A percentile compares a stretch with the other conserved stretches of the same genome.
Evolutionary conservation across 75 land plant genomes (phyloP).

Genomic region (Selaginella moellendorffii): DNA sequence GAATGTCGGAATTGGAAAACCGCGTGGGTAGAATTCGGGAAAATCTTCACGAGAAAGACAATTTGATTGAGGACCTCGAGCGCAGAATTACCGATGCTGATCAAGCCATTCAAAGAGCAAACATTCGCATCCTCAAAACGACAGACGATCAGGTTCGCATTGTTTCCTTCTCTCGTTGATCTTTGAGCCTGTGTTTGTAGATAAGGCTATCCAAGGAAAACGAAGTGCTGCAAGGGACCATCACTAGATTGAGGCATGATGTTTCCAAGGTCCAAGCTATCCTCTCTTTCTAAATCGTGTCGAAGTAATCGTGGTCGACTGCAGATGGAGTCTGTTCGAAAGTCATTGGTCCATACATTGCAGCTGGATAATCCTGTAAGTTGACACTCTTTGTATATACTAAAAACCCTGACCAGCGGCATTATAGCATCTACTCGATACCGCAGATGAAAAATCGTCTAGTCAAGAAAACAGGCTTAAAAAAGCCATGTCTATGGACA

Average conservation of each 20-base stretch:
- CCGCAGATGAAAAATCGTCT: no score
- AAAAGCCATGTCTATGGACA: no score
- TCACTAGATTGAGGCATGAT: neutral
- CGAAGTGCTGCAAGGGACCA: neutral
- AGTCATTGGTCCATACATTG: neutral
- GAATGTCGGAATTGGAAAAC: constrained; percentile 51
- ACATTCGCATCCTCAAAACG: neutral
- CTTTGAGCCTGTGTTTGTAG: neutral
- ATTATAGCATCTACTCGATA: no score
- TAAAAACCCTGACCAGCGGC: no score
- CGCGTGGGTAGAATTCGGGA: neutral
- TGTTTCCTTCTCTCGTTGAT: no score
- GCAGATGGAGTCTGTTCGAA: neutral
- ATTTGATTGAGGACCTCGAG: neutral
- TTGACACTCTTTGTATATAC: no score
- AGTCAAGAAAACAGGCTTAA: no score
- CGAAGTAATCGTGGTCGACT: no score
- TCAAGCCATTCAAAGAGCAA: neutral
- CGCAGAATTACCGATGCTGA: neutral
- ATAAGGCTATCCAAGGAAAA: neutral
- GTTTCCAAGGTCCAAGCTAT: neutral
- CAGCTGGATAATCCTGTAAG: neutral
- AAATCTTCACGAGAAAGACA: neutral
- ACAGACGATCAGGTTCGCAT: neutral
- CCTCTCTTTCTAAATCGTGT: neutral